These are phyloP conservation scores for Poa annua DNA, from an alignment of 176 grass and related monocot species.

Conservation along the genomic window DNA sequence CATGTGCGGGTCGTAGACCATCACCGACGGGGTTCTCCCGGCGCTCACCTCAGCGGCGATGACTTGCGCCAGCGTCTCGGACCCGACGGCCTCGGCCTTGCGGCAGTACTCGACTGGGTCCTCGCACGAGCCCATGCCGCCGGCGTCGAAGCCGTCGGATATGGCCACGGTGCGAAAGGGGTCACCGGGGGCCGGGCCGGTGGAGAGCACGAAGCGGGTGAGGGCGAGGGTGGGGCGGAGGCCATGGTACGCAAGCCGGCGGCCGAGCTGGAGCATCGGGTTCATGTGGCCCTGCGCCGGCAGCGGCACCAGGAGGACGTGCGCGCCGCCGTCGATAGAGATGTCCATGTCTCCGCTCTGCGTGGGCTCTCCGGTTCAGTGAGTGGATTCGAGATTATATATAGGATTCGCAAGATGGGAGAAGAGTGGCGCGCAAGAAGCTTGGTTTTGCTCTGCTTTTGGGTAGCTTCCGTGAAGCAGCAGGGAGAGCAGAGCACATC, in stretches of 20 bases:
- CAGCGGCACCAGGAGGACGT: too few species aligned
- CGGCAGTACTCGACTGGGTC: conserved; percentile 12
- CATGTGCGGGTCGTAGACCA: conserved; percentile 42
- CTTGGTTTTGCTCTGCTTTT: too few species aligned
- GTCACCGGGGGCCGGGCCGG: background rate
- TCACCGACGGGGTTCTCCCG: conserved; percentile 1
- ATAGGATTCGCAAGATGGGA: too few species aligned
- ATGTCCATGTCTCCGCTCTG: too few species aligned
- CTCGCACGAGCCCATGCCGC: background rate
- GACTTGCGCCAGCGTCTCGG: conserved; percentile 22
- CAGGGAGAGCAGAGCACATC: too few species aligned
- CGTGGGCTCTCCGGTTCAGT: too few species aligned
- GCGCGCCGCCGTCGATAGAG: too few species aligned
- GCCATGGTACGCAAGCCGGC: conserved; percentile 1
- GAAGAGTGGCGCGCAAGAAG: too few species aligned
- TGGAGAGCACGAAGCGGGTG: conserved; percentile 33
- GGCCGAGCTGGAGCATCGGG: conserved; percentile 9
- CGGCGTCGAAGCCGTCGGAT: conserved; percentile 46
- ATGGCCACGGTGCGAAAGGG: conserved; percentile 37
- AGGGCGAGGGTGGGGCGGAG: background rate
- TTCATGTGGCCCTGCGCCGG: background rate
- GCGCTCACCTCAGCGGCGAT: background rate
- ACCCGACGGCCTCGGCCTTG: conserved; percentile 1
- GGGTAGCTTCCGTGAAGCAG: too few species aligned
- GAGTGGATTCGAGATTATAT: too few species aligned